A percentile compares a stretch with the other conserved stretches of the same genome.
Conservation (phyloP, 2,329 filamentous ascomycete species). For the Aspergillus ustus region DNA sequence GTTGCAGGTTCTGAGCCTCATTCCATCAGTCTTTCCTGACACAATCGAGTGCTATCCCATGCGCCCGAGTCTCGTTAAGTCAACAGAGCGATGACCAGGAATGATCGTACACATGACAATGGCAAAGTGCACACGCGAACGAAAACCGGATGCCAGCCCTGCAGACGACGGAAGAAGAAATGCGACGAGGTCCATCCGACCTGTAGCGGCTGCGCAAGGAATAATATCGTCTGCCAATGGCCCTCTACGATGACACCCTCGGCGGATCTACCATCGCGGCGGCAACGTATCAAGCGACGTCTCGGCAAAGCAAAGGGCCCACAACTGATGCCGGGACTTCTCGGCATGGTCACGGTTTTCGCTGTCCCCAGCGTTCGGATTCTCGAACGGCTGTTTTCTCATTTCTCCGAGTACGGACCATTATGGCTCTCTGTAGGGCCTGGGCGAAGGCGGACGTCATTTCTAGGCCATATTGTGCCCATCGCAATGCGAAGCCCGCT, state of each 20-base stretch:
- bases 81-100: too few relatives aligned
- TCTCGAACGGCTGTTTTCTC: neutral
- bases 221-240: slow-evolving; percentile 7
- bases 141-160: slow-evolving; percentile 3
- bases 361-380: neutral
- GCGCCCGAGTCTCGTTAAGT: too few relatives aligned
- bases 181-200: slow-evolving; percentile 9
- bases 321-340: neutral
- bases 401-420: neutral
- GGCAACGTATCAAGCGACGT: neutral
- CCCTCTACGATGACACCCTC: too few relatives aligned
- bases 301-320: neutral
- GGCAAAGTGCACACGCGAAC: neutral
- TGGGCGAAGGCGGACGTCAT: neutral
- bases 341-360: slow-evolving; percentile 1
- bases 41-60: too few relatives aligned
- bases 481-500: neutral
- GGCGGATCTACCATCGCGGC: too few relatives aligned
- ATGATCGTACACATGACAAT: neutral
- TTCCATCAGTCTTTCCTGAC: too few relatives aligned
- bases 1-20: too few relatives aligned
- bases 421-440: neutral
- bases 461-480: neutral
- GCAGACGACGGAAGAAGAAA: slow-evolving; percentile 14
- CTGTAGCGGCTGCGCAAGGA: slow-evolving; percentile 7